Evolutionary conservation across 495 filamentous ascomycete genomes (phyloP), one percentile per base, ranked within the genome.

Genomic region (Talaromyces ruber): DNA sequence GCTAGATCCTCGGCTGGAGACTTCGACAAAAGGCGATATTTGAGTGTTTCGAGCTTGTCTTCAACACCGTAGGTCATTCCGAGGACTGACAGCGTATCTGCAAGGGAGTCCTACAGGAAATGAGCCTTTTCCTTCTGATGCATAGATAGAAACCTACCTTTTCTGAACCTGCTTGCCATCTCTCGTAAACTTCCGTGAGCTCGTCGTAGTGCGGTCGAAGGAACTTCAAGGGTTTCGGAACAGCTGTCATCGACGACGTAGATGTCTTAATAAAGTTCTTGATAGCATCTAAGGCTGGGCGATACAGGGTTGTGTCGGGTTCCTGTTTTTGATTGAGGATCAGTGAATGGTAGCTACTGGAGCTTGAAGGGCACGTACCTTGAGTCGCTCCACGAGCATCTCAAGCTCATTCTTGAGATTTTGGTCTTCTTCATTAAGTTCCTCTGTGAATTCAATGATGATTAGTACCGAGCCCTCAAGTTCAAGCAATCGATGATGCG

Each of bases 31-130:
- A 99, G 82, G 65, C 94, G 86, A 76, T 93, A 99, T 75, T 95
- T 98, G 63, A 99, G 83, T 37, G 93, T 95, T 73, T 98, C 95
- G 67, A 94, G 83, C 70, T 93, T 88, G 69, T 95, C 89, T 74
- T 98, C 95, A 66, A 98, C 94, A 58, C 93, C 94, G 74, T 93
- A 97, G 43, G 95, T 99, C 94, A 99, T 99, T 64, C 94, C 94
- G 60, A 99, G 88, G 22, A 99, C 93, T 6, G 94, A 98, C 16
- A 99, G 80, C 67, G 94, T 93, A 79, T 99, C 95, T 43, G 94
- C 95, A 62, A 99, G 77, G 7, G 90, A 90, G 66, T 87, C 83
- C 86, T 88, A 62, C 18, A 28, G 39, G 3, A 30, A 37, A 11
- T 52, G 64, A 61, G 52, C 24, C 43, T 63, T 9, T 32, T 64